A percentile compares a stretch with the other conserved stretches of the same genome.
Evolutionary conservation across 495 filamentous ascomycete species (phyloP).

Genomic region (Xylaria sp.): DNA sequence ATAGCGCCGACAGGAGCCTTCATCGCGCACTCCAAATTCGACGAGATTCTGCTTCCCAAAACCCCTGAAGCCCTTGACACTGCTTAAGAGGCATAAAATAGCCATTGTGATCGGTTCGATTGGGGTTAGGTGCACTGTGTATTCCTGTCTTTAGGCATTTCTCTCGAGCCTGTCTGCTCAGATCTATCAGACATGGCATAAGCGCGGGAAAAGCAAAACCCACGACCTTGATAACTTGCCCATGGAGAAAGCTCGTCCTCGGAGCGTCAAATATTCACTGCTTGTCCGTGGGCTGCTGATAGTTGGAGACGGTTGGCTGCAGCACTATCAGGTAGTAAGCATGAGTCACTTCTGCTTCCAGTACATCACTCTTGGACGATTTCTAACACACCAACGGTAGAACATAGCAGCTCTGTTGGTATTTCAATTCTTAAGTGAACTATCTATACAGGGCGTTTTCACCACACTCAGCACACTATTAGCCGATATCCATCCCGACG

Average conservation of each 20-base stretch:
- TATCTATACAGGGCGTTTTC: conserved; percentile 9
- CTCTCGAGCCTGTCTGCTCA: conserved; percentile 1
- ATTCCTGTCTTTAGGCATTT: conserved; percentile 5
- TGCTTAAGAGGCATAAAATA: not conserved
- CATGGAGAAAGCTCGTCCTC: conserved; percentile 1
- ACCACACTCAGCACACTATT: not conserved
- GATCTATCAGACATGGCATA: not conserved
- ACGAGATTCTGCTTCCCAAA: not conserved
- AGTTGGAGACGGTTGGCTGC: conserved; percentile 3
- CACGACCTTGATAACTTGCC: not conserved
- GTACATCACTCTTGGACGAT: not conserved
- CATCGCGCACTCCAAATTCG: not conserved
- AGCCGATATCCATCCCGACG: not conserved
- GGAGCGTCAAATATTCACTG: not conserved
- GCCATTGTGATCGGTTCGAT: not conserved
- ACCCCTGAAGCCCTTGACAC: not conserved
- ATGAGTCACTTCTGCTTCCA: not conserved
- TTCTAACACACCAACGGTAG: not conserved
- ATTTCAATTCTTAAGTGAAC: conserved; percentile 12
- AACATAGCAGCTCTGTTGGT: conserved; percentile 13
- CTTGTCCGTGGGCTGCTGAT: not conserved
- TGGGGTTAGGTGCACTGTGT: not conserved
- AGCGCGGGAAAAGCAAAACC: not conserved
- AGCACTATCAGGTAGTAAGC: not conserved
- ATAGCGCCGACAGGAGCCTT: not conserved